Base-by-base conservation (phyloP, 2,329 filamentous ascomycete genomes). In the Rhinocladiella mackenziei region DNA sequence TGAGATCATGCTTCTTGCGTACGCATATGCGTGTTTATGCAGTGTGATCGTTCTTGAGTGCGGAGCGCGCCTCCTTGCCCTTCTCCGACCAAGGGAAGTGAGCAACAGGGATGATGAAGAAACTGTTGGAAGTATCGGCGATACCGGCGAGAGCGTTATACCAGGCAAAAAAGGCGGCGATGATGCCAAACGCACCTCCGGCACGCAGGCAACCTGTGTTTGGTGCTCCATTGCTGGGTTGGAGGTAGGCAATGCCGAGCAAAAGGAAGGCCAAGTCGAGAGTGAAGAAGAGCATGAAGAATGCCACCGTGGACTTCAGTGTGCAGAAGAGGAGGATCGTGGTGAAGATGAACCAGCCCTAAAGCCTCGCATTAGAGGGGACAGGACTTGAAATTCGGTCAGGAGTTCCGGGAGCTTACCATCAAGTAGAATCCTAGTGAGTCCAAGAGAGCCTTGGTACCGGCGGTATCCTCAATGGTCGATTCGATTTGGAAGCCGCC, bases 21-120 rank as follows among this genome's bases (percentile, higher is more conserved):
- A n/a, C n/a, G n/a, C n/a, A n/a, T n/a, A n/a, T n/a, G n/a, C 5
- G 17, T 17, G 36, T 36, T 45, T 51, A 56, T 32, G 48, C 55
- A 14, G 45, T 47, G 39, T 70, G 71, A 28, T 73, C 70, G 42
- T 66, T 68, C 72, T 83, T 73, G 43, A 54, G 73, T 52, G 60
- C 58, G 48, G 60, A 63, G 50, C 81, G 77, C 49, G 63, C 65
- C 65, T 80, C 75, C 51, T 77, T 78, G 40, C 80, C 85, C 69
- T 84, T 84, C 59, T 85, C 83, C 26, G 86, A 91, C 91, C 91
- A 96, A 41, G 89, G 91, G 76, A 96, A 94, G 75, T 95, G 89
- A 59, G 85, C 83, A 53, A 96, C 89, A 39, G 89, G 91, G 51
- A 94, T 80, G 65, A 92, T 76, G 75, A 95, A 92, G 81, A 95